phyloP scores from a whole-genome alignment of 345 rosid genomes.

The Rhodamnia rubescens region DNA sequence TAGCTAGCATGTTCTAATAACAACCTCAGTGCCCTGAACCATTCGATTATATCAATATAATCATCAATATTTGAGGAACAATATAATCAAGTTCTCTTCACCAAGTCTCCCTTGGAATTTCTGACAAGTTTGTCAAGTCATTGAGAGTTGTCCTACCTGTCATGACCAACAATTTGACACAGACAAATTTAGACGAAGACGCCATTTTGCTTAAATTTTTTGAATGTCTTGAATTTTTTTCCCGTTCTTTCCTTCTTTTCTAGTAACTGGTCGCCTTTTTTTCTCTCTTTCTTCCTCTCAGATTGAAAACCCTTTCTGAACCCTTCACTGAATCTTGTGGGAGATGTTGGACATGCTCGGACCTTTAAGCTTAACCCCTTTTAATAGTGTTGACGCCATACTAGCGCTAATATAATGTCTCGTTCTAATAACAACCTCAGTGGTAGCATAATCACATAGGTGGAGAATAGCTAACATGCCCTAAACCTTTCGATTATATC shows the following conservation, averaged over 20 bases:
- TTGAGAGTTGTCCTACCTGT: not conserved
- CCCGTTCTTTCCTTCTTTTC: not conserved
- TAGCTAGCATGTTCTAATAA: no score
- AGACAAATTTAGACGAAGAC: not conserved
- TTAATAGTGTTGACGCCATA: no score
- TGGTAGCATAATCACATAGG: no score
- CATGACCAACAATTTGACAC: rapidly evolving
- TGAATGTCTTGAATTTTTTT: not conserved
- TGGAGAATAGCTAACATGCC: no score
- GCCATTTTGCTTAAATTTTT: not conserved
- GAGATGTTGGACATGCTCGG: not conserved
- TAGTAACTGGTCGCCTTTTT: rapidly evolving
- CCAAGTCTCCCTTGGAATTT: not conserved
- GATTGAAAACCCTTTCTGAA: not conserved
- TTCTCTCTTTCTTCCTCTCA: not conserved
- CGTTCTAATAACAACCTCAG: no score
- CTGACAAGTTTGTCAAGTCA: rapidly evolving
- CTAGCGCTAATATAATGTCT: no score
- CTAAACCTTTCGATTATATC: not conserved
- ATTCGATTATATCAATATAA: not conserved
- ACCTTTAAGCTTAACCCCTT: no score
- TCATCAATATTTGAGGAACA: not conserved
- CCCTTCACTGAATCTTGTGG: not conserved
- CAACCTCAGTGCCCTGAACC: no score
- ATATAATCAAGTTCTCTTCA: not conserved